Percentiles rank a stretch among this genome's conserved stretches.
Conservation (phyloP, 345 rosid genomes). For the Clarkia xantiana region DNA sequence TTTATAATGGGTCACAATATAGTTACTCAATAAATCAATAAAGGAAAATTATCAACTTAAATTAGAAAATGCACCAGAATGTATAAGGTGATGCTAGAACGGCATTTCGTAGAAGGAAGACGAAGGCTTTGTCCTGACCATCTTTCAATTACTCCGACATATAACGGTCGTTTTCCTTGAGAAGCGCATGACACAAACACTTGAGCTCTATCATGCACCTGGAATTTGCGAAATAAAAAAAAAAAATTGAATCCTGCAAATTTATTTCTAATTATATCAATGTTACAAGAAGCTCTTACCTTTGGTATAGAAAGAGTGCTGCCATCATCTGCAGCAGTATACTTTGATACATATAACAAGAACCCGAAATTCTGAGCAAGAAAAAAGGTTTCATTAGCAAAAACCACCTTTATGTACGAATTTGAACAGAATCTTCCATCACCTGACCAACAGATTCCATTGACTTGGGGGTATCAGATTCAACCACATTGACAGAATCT, state of each 20-base stretch:
- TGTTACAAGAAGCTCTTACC: slow-evolving; percentile 23
- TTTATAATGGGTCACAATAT: too few species aligned
- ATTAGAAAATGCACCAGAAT: slow-evolving; percentile 37
- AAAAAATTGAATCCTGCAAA: neutral
- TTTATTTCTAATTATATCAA: neutral
- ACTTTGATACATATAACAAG: slow-evolving; percentile 50
- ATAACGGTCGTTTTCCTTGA: slow-evolving; percentile 25
- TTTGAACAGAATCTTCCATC: slow-evolving; percentile 4
- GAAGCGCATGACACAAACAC: slow-evolving; percentile 53
- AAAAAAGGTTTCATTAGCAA: neutral
- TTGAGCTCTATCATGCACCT: slow-evolving; percentile 94
- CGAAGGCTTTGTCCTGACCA: slow-evolving; percentile 49
- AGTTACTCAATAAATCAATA: too few species aligned
- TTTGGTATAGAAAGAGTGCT: slow-evolving; percentile 42
- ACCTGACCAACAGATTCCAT: slow-evolving; percentile 90
- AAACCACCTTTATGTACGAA: neutral
- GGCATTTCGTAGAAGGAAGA: slow-evolving; percentile 45
- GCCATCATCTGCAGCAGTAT: slow-evolving; percentile 26
- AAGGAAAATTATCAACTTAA: neutral
- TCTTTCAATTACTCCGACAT: slow-evolving; percentile 53
- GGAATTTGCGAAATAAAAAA: too few species aligned
- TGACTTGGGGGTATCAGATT: slow-evolving; percentile 41
- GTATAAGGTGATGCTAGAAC: slow-evolving; percentile 39
- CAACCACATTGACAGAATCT: slow-evolving; percentile 29
- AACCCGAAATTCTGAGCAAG: slow-evolving; percentile 70